phyloP scores from a whole-genome alignment of 805 yeast genomes.

The Yarrowia divulgata region DNA sequence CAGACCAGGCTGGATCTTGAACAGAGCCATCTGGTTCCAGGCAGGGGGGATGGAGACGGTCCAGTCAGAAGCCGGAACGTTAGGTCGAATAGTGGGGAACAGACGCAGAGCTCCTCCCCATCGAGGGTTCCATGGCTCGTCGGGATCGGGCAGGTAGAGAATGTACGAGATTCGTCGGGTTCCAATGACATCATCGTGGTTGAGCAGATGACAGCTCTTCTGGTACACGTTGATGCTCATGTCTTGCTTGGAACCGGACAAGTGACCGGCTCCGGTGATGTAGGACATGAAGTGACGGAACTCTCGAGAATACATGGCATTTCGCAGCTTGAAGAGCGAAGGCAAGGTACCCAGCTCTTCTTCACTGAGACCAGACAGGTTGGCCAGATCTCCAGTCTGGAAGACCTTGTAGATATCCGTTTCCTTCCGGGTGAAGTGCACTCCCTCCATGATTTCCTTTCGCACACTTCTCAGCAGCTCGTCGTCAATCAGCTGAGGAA shows the following conservation, averaged over 20 bases:
- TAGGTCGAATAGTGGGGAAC: constrained; percentile 84
- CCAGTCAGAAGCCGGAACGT: constrained; percentile 85
- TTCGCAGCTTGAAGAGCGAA: constrained; percentile 75
- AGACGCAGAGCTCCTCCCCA: constrained; percentile 93
- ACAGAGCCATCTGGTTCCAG: constrained; percentile 95
- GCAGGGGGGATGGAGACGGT: constrained; percentile 79
- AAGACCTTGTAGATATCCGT: constrained; percentile 93
- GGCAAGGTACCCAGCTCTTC: constrained; percentile 77
- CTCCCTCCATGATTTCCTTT: constrained; percentile 78
- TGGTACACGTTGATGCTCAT: constrained; percentile 90
- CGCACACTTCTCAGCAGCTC: constrained; percentile 79
- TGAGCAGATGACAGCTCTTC: constrained; percentile 89
- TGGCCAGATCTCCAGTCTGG: constrained; percentile 88
- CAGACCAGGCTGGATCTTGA: constrained; percentile 93
- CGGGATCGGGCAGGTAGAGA: constrained; percentile 91
- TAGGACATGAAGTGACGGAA: constrained; percentile 79
- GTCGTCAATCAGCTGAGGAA: constrained; percentile 75
- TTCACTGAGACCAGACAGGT: constrained; percentile 82
- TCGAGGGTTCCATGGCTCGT: constrained; percentile 82
- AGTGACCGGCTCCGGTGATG: constrained; percentile 85
- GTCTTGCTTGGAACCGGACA: constrained; percentile 91
- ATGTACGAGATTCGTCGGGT: constrained; percentile 92
- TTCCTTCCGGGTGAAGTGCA: constrained; percentile 93
- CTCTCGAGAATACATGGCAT: constrained; percentile 84
- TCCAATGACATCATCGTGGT: constrained; percentile 98